Percentiles rank a stretch among this genome's conserved stretches.
Evolutionary conservation across 2,329 filamentous ascomycete species (phyloP).

Genomic region (Orbilia brochopaga): DNA sequence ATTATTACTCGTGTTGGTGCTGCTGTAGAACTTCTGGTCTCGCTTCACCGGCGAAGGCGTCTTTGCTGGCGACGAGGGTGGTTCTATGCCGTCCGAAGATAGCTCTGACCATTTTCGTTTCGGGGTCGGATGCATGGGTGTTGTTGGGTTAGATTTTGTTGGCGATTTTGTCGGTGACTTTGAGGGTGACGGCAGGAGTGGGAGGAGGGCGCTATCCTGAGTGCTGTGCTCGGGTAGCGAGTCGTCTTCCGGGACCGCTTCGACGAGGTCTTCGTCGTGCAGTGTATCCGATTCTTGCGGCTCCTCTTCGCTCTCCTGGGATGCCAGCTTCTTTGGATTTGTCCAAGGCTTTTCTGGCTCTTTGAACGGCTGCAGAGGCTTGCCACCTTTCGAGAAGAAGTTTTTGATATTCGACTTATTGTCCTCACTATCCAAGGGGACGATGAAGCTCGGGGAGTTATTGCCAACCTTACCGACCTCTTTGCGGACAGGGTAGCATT

Average conservation of each 20-base stretch:
- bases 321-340: constrained; percentile 31
- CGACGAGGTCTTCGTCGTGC: constrained; percentile 45
- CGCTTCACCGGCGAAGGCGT: constrained; percentile 53
- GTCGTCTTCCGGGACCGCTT: constrained; percentile 53
- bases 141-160: constrained; percentile 55
- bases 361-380: constrained; percentile 40
- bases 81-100: constrained; percentile 49
- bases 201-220: constrained; percentile 14
- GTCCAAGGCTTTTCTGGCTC: constrained; percentile 49
- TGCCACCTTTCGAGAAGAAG: constrained; percentile 72
- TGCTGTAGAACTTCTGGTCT: constrained; percentile 41
- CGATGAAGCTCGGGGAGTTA: constrained; percentile 79
- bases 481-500: constrained; percentile 82
- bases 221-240: constrained; percentile 11
- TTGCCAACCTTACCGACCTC: constrained; percentile 95
- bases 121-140: constrained; percentile 45
- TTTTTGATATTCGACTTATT: constrained; percentile 95
- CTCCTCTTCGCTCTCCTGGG: constrained; percentile 45
- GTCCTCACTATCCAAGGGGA: constrained; percentile 80
- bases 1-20: constrained; percentile 47
- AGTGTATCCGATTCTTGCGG: constrained; percentile 21
- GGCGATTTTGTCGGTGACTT: constrained; percentile 49
- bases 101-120: constrained; percentile 44
- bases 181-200: constrained; percentile 32
- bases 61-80: constrained; percentile 53